Base-by-base conservation (phyloP, 345 rosid species). In the Brassica incana region DNA sequence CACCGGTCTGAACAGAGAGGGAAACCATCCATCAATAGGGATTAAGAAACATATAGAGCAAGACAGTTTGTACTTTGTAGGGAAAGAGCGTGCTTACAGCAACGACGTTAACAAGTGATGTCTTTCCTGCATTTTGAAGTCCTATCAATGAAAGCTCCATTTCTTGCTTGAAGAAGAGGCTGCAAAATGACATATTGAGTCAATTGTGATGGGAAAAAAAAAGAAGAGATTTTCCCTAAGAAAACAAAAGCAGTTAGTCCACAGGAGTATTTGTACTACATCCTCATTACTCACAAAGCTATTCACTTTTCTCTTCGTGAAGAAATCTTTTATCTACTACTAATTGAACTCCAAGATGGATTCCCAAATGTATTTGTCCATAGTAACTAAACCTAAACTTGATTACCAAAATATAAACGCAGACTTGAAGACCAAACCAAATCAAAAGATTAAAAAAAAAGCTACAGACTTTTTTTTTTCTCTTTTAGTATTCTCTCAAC, bases 121-220 rank as follows among this genome's bases (percentile, higher is more conserved):
- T 91, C 82, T 91, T 90, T 71, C 97, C 97, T 40, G 92, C 94
- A 85, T 91, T 91, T 71, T 91, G 97, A 81, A 91, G 92, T 69
- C 97, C 97, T 72, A 91, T 91, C 48, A 91, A 83, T n/a, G 97
- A 90, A 60, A 91, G 86, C 85, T 90, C 97, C 94, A 91, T 91
- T 82, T 91, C 94, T 81, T 91, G 97, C 85, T 91, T 90, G 81
- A 88, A 92, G 76, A 92, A 92, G 33, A 90, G 92, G 83, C 94
- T 91, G 87, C 84, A 85, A 80, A 50, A 4, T 14, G 54, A 71
- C 65, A 83, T 62, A 68, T 18, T 40, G 10, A 18, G 50, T 36
- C 67, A 30, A 15, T 6, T 48, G 20, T 40, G 4, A 12, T 15
- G 2, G 4, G 65, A 33, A 5, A 54, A 52, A 35, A 35, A 5